A percentile compares a stretch with the other conserved stretches of the same genome.
Evolutionary conservation across 805 yeast species (phyloP).

Genomic region (Candida krabiensis): DNA sequence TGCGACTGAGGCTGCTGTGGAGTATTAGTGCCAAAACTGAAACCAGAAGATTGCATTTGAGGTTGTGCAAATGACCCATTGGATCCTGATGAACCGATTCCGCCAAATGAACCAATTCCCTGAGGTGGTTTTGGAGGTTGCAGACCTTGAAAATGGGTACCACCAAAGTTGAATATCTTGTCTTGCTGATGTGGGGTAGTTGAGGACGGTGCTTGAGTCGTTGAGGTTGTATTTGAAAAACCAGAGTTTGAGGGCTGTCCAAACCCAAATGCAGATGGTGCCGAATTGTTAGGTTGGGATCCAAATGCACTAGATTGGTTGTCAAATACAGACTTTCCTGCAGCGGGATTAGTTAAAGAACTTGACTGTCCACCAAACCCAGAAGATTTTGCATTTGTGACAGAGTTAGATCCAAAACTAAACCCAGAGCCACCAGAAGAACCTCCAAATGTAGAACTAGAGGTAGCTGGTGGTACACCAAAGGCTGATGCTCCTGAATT

Average conservation of each 20-base stretch:
- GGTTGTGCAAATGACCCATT: not conserved
- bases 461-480: conserved; percentile 4
- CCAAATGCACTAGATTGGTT: conserved; percentile 1
- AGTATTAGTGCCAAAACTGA: conserved; percentile 5
- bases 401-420: conserved; percentile 16
- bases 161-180: conserved; percentile 18
- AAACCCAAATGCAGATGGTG: conserved; percentile 4
- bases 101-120: conserved; percentile 11
- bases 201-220: conserved; percentile 9
- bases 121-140: conserved; percentile 8
- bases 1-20: conserved; percentile 8
- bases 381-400: conserved; percentile 13
- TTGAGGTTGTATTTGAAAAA: conserved; percentile 6
- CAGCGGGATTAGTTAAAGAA: conserved; percentile 18
- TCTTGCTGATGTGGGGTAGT: conserved; percentile 16
- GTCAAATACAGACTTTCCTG: conserved; percentile 10
- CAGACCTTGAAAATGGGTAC: conserved; percentile 10
- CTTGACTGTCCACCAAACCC: conserved; percentile 13
- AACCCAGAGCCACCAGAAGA: conserved; percentile 7
- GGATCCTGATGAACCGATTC: not conserved
- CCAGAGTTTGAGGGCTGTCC: not conserved
- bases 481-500: conserved; percentile 4
- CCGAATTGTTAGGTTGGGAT: not conserved
- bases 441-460: conserved; percentile 9
- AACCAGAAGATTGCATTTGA: conserved; percentile 1